Base-by-base conservation (phyloP, 225 moss, liverwort and hornwort genomes). In the Bryum argenteum region DNA sequence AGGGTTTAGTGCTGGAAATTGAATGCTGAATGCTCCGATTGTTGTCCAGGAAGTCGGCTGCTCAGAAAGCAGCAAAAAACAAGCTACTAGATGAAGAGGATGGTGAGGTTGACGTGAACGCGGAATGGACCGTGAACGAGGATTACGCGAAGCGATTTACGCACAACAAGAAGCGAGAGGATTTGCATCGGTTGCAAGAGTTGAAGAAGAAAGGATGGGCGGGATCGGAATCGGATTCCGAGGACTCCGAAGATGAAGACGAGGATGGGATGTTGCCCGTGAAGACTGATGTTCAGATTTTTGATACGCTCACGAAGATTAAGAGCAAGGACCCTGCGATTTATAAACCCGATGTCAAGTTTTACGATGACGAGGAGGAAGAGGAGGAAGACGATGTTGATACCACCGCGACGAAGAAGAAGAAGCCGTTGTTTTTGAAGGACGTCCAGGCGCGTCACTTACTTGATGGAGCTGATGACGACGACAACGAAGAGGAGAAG, bases 91-190 rank as follows among this genome's bases (percentile, higher is more conserved):
- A 83, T 28, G 87, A 88, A 55, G 88, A 85, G 8, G 78, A 77
- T 11, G n/a, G n/a, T n/a, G 79, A 73, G 42, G 88, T 77, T 15
- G 88, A 88, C 53, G 70, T 77, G 12, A 85, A 79, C 33, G 85
- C 82, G 10, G 65, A 78, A 69, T 80, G 94, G 45, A 88, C 83
- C 1, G 92, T 87, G 73, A 98, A 98, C 58, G 88, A 91, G 40
- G 70, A 66, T 47, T 98, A 78, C 48, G 94, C 89, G 17, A 79
- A 80, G 71, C 79, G 94, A 20, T 94, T 94, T 33, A 78, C 69
- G 56, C 84, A 92, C 66, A 98, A 98, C 52, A 98, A 98, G 91
- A 71, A 87, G 63, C 88, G 98, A 9, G 94, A 90, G 76, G 97
- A 98, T 67, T 81, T 94, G 82, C 94, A 92, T 18, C 77, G 94